A percentile compares a stretch with the other conserved stretches of the same genome.
Evolutionary conservation across 139 green algal genomes (phyloP).

Genomic region (Tetratostichococcus sp.): DNA sequence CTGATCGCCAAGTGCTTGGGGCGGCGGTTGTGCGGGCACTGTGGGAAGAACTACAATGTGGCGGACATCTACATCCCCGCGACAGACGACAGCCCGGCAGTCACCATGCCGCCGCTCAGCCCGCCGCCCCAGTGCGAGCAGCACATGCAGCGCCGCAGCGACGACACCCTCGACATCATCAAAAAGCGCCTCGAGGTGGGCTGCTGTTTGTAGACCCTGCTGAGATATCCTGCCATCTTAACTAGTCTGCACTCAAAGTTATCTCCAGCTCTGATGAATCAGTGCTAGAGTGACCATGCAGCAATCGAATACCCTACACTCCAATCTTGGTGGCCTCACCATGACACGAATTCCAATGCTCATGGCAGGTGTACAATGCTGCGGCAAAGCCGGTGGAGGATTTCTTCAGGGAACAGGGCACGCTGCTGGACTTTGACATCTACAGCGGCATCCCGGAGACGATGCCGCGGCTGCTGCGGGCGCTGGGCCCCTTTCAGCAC

Average conservation of each 20-base stretch:
- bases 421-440: constrained; percentile 92
- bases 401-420: constrained; percentile 62
- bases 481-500: constrained; percentile 20
- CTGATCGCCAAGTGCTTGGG: constrained; percentile 91
- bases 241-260: no score
- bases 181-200: constrained; percentile 71
- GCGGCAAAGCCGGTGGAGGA: constrained; percentile 81
- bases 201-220: no score
- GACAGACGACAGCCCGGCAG: constrained; percentile 47
- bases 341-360: no score
- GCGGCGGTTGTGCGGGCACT: constrained; percentile 83
- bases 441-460: constrained; percentile 91
- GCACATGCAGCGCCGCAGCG: constrained; percentile 73
- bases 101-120: constrained; percentile 86
- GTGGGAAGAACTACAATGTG: constrained; percentile 93
- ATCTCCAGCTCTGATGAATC: no score
- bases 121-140: constrained; percentile 67
- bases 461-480: constrained; percentile 66
- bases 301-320: no score
- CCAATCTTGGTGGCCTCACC: no score
- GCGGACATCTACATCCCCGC: constrained; percentile 87
- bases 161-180: constrained; percentile 88
- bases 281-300: no score
- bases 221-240: not conserved
- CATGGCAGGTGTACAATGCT: constrained; percentile 69